These are phyloP conservation scores for Acanthamoeba sp. DNA, from an alignment of 208 protist genomes.

Conservation along the genomic window DNA sequence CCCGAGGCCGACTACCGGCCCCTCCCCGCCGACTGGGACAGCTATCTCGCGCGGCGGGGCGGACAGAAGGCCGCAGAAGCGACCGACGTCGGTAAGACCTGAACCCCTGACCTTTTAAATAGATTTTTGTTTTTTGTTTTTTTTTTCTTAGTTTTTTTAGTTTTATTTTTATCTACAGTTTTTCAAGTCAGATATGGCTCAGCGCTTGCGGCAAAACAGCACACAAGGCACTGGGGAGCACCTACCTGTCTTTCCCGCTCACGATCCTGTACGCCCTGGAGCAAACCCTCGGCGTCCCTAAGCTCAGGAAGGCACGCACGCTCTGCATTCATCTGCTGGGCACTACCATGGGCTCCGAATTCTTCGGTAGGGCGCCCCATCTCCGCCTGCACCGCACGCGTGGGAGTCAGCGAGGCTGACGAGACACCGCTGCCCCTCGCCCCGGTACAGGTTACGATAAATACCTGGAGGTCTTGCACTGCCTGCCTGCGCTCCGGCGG, in stretches of 20 bases:
- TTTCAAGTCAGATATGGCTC: too few species aligned
- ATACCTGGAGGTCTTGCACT: neutral
- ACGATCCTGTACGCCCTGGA: neutral
- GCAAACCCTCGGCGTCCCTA: neutral
- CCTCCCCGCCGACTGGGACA: neutral
- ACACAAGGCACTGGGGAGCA: neutral
- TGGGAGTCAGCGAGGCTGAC: too few species aligned
- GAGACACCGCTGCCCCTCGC: too few species aligned
- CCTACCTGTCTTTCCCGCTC: neutral
- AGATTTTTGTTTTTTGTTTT: too few species aligned
- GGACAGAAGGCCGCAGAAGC: neutral
- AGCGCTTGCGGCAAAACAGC: too few species aligned
- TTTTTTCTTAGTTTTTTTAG: too few species aligned
- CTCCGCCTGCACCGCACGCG: too few species aligned
- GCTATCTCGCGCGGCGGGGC: neutral
- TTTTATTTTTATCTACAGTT: too few species aligned
- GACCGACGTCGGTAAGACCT: neutral
- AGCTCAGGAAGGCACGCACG: neutral
- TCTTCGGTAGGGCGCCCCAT: neutral
- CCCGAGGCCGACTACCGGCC: neutral
- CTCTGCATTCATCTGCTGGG: neutral
- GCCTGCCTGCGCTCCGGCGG: neutral
- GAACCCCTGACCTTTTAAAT: too few species aligned
- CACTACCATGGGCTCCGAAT: neutral
- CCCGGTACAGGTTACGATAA: neutral